Evolutionary conservation across 2,329 filamentous ascomycete genomes (phyloP).

Genomic region (Calonectria pseudoreteaudii): DNA sequence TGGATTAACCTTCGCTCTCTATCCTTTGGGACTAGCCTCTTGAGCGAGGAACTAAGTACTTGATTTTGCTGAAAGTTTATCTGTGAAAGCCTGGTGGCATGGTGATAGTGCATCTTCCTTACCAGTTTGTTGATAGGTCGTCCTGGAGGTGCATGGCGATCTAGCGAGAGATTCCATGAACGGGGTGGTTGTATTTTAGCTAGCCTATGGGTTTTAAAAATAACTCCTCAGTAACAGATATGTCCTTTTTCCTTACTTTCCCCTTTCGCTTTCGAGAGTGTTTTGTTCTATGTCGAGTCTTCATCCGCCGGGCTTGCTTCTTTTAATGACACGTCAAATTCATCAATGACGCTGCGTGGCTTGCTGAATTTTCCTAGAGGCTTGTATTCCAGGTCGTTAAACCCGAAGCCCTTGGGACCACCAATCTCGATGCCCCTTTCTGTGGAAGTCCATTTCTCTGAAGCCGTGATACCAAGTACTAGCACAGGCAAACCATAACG

Average conservation of each 20-base stretch:
- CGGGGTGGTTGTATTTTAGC: neutral
- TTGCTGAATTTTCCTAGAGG: conserved; percentile 61
- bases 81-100: neutral
- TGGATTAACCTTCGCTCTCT: neutral
- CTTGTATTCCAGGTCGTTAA: conserved; percentile 59
- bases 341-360: conserved; percentile 65
- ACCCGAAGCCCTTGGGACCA: conserved; percentile 61
- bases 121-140: neutral
- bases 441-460: conserved; percentile 58
- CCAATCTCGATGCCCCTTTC: conserved; percentile 61
- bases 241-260: neutral
- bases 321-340: conserved; percentile 46
- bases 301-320: neutral
- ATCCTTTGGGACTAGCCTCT: neutral
- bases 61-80: neutral
- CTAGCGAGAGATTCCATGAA: neutral
- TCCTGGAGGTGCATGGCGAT: neutral
- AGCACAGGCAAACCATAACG: conserved; percentile 63
- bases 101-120: neutral
- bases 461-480: conserved; percentile 60
- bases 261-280: neutral
- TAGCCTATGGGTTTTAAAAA: neutral
- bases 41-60: neutral
- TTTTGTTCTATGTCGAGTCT: neutral
- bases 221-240: fast-evolving